Evolutionary conservation across 2,329 filamentous ascomycete genomes (phyloP), one percentile per base, ranked within the genome.

Genomic region (Thelonectria olida): DNA sequence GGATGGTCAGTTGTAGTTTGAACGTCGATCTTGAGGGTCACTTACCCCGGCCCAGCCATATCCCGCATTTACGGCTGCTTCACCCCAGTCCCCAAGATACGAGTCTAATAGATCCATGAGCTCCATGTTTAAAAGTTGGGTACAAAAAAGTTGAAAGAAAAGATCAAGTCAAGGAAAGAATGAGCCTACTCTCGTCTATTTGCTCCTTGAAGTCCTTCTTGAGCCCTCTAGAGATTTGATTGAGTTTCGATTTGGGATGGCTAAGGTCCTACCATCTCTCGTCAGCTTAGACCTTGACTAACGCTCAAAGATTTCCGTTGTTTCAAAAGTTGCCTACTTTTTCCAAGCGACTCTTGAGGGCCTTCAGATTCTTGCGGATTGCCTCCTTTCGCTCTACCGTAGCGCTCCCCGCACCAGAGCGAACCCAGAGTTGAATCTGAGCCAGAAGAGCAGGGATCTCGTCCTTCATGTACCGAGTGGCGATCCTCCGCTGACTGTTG

Each of bases 351-450:
- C 25, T 22, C 64, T 81, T 76, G 8, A 80, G 54, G 2, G 61
- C 58, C 34, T 75, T 62, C 3, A 83, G 61, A 4, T 67, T 68
- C 1, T 73, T 52, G 1, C 77, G 71, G 2, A 82, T 70, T 0
- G 57, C 61, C 27, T 69, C 67, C 47, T 76, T 81, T 12, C 70
- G 69, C 62, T 82, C 80, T 0, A 75, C 76, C 45, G 65, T 72
- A 19, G 72, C 67, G 27, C 69, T 78, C 1, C 77, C 75, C 0
- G 77, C 74, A 1, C 80, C 81, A 22, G 79, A 78, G 51, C 80
- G 71, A 1, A 82, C 73, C 82, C 81, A 85, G 0, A 83, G 72
- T 6, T 76, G 70, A 1, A 81, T 58, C 1, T 79, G 74, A 17
- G 74, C 75, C 1, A 84, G 63, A 3, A 84, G 67, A 0, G 74